These are phyloP conservation scores for Nothophoma quercina DNA, from an alignment of 2,329 filamentous ascomycete genomes.

Conservation along the genomic window DNA sequence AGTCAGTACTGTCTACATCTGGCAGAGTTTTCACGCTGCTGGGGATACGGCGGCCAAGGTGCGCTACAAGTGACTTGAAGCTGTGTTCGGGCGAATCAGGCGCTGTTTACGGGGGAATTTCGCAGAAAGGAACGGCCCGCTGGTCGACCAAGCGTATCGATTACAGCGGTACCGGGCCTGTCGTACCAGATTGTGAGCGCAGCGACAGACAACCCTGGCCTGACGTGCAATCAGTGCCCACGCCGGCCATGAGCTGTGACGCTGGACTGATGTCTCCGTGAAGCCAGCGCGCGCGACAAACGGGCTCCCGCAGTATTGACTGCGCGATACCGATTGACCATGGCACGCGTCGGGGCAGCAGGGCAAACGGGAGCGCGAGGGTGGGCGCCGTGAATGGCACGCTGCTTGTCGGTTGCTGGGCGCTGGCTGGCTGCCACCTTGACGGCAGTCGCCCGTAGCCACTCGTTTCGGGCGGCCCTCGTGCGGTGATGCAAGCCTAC, in stretches of 20 bases:
- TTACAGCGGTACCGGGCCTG: conserved; percentile 35
- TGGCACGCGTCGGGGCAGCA: conserved; percentile 11
- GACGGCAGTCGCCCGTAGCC: conserved; percentile 17
- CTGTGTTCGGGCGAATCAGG: conserved; percentile 32
- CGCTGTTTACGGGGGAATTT: conserved; percentile 26
- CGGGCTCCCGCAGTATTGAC: background rate
- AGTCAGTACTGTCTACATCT: conserved; percentile 25
- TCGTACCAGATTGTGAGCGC: conserved; percentile 28
- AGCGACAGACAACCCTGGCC: background rate
- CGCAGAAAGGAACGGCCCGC: conserved; percentile 44
- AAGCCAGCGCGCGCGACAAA: conserved; percentile 11
- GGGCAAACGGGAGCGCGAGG: conserved; percentile 21
- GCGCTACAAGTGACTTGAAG: too few relatives aligned
- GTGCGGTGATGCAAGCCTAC: conserved; percentile 42
- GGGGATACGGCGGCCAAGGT: background rate
- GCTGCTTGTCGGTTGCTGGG: background rate
- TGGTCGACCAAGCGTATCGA: conserved; percentile 33
- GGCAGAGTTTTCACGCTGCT: conserved; percentile 32
- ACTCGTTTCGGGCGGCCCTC: conserved; percentile 9
- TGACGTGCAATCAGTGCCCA: background rate
- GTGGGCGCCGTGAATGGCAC: conserved; percentile 6
- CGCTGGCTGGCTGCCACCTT: background rate
- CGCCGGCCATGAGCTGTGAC: conserved; percentile 1
- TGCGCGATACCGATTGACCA: background rate
- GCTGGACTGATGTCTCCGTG: background rate